Percentiles rank a stretch among this genome's conserved stretches.
phyloP scores from a whole-genome alignment of 164 flowering plant species.

The Tinospora cordifolia region DNA sequence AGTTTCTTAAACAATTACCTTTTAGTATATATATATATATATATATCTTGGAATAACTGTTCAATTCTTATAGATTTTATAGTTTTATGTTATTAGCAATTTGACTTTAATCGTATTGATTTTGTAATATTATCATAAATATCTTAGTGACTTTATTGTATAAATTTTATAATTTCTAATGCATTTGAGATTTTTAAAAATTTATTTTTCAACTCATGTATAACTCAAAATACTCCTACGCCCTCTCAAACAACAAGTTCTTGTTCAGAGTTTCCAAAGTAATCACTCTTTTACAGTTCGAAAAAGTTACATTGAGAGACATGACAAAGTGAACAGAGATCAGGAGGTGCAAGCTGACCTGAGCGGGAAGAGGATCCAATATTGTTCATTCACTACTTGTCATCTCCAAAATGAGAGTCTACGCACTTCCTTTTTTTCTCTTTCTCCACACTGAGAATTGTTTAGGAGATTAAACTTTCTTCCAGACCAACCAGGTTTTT shows the following conservation, averaged over 20 bases:
- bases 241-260: not conserved
- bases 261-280: not conserved
- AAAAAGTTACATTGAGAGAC: not conserved
- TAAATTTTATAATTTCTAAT: no score
- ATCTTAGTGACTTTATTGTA: no score
- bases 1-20: no score
- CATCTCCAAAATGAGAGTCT: not conserved
- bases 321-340: not conserved
- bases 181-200: no score
- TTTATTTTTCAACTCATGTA: no score
- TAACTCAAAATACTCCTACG: no score
- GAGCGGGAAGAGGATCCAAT: not conserved
- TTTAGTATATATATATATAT: no score
- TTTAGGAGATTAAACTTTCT: not conserved
- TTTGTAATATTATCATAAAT: no score
- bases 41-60: no score
- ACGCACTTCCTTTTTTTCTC: not conserved
- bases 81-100: no score
- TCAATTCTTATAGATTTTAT: no score
- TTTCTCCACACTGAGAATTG: not conserved
- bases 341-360: not conserved
- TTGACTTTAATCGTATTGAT: no score
- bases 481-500: not conserved
- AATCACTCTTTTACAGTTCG: not conserved
- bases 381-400: not conserved